A percentile compares a stretch with the other conserved stretches of the same genome.
These are phyloP conservation scores for Aspergillus conjunctus DNA, from an alignment of 495 filamentous ascomycete genomes.

Conservation along the genomic window DNA sequence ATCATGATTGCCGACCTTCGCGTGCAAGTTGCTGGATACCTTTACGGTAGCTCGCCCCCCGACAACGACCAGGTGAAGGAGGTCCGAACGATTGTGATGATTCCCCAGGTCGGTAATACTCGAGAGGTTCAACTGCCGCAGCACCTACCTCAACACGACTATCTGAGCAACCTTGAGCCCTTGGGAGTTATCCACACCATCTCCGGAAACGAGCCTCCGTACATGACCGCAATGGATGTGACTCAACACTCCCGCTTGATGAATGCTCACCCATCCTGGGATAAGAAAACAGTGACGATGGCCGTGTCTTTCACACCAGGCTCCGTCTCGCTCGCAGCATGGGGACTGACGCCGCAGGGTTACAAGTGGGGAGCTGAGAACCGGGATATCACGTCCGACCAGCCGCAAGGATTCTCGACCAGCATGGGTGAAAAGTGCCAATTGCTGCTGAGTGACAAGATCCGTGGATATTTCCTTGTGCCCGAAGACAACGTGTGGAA, in stretches of 20 bases:
- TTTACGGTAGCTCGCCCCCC: constrained; percentile 89
- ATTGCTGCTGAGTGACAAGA: constrained; percentile 85
- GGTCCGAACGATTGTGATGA: constrained; percentile 92
- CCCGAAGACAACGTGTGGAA: constrained; percentile 94
- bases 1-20: constrained; percentile 97
- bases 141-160: constrained; percentile 91
- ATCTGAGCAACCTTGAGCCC: constrained; percentile 84
- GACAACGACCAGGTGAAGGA: constrained; percentile 98
- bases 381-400: constrained; percentile 85
- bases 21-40: constrained; percentile 92
- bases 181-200: constrained; percentile 95
- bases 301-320: constrained; percentile 98
- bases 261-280: constrained; percentile 79
- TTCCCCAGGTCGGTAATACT: constrained; percentile 93
- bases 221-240: constrained; percentile 94
- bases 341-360: constrained; percentile 84
- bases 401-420: constrained; percentile 90
- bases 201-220: constrained; percentile 89
- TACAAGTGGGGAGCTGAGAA: constrained; percentile 99
- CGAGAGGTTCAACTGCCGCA: constrained; percentile 90
- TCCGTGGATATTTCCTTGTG: constrained; percentile 92
- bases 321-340: constrained; percentile 91
- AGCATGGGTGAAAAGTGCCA: constrained; percentile 95
- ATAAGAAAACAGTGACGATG: constrained; percentile 94
- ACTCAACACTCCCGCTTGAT: constrained; percentile 91